These are phyloP conservation scores for Pseudonitzschia pungens DNA, from an alignment of 108 stramenopile genomes.

Conservation along the genomic window DNA sequence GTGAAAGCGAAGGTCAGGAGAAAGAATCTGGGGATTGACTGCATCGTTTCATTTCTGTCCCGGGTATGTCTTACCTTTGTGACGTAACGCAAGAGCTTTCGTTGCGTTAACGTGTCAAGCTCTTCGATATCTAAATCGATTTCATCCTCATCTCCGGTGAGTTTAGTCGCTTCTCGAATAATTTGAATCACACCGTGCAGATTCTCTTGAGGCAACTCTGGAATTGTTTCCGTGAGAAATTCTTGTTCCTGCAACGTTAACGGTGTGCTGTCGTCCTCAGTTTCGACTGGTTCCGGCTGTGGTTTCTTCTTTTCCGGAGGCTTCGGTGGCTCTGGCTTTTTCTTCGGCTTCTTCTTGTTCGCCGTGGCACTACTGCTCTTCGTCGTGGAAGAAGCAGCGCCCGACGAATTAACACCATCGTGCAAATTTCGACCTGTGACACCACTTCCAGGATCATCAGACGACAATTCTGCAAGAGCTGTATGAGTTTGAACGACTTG, in stretches of 20 bases:
- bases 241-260: constrained; percentile 80
- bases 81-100: constrained; percentile 75
- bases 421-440: neutral
- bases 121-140: constrained; percentile 89
- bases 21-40: neutral
- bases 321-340: constrained; percentile 52
- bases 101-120: constrained; percentile 72
- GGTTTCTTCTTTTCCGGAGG: constrained; percentile 27
- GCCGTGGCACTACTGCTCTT: constrained; percentile 17
- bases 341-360: constrained; percentile 51
- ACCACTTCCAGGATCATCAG: constrained; percentile 31
- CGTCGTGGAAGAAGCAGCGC: neutral
- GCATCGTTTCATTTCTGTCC: neutral
- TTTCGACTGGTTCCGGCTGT: constrained; percentile 21
- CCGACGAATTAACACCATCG: neutral
- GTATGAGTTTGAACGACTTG: constrained; percentile 73
- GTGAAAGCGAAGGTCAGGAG: neutral
- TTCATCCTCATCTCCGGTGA: constrained; percentile 78
- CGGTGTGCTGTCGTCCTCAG: constrained; percentile 50
- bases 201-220: constrained; percentile 54
- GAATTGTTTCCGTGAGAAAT: constrained; percentile 78
- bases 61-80: constrained; percentile 67
- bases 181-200: constrained; percentile 79
- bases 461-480: constrained; percentile 46
- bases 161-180: constrained; percentile 73